Evolutionary conservation across 345 rosid genomes (phyloP).

Genomic region (Dovyalis caffra): DNA sequence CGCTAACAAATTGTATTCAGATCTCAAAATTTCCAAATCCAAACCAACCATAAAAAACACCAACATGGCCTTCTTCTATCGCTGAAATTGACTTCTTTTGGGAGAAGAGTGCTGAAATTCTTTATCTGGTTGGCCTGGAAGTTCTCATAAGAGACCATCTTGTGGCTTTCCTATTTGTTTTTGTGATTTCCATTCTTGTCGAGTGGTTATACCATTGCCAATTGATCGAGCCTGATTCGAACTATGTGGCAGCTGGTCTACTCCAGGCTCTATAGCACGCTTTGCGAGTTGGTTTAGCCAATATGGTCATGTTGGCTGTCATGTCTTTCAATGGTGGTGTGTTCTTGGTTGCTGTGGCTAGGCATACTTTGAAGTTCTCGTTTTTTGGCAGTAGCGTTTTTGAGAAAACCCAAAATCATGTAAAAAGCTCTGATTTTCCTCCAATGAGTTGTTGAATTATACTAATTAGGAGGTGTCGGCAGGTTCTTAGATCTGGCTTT

Average conservation of each 20-base stretch:
- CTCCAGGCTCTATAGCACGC: slow-evolving; percentile 27
- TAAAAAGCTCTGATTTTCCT: neutral
- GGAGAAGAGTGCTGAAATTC: slow-evolving; percentile 35
- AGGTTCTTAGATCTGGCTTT: too few relatives aligned
- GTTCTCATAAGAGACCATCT: slow-evolving; percentile 6
- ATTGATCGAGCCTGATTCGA: slow-evolving; percentile 15
- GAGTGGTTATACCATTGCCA: slow-evolving; percentile 36
- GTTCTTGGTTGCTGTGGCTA: slow-evolving; percentile 36
- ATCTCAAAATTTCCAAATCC: too few relatives aligned
- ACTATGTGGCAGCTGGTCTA: slow-evolving; percentile 16
- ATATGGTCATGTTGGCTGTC: slow-evolving; percentile 43
- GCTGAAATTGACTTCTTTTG: too few relatives aligned
- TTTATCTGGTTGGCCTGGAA: slow-evolving; percentile 48
- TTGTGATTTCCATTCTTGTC: slow-evolving; percentile 23
- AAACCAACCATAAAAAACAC: too few relatives aligned
- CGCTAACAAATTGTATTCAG: too few relatives aligned
- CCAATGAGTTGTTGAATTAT: neutral
- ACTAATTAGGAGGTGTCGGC: too few relatives aligned
- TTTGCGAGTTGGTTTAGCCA: slow-evolving; percentile 33
- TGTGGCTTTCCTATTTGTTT: slow-evolving; percentile 33
- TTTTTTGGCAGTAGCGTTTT: slow-evolving; percentile 37
- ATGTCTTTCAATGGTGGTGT: slow-evolving; percentile 54
- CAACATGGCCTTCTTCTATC: too few relatives aligned
- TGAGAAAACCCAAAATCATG: neutral
- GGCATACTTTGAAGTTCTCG: slow-evolving; percentile 42